Evolutionary conservation across 306 rosid species (phyloP), one percentile per base, ranked within the genome.

Genomic region (Casuarina glauca): DNA sequence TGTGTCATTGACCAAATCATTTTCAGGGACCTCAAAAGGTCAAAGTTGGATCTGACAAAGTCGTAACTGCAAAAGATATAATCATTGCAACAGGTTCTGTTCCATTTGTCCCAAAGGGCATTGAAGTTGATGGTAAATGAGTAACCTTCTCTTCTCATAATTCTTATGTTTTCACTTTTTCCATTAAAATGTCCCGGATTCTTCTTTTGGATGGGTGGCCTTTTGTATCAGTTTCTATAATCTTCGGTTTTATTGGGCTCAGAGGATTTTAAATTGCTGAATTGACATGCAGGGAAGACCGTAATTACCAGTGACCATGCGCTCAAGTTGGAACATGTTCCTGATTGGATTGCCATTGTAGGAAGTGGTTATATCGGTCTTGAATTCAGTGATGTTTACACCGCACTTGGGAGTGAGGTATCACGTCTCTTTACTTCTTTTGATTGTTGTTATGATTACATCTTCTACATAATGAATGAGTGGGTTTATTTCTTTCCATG

Each of bases 351-450:
- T 74, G 99, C 96, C 41, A 95, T 95, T 39, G 94, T 95, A 5
- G 99, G 99, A 76, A 95, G 99, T 87, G 99, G 99, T 70, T 95
- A 95, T 84, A 95, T 95, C 71, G 99, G 99, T 77, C 99, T 95
- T 54, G 99, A 95, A 81, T 95, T 95, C 89, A 95, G 99, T 81
- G 99, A 95, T 72, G 99, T 95, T 51, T 95, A 95, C 81, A 95
- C 99, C 0, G 99, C 99, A 54, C 97, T 95, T 72, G 99, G 99
- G 80, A 95, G 99, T 83, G 99, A 93, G 99, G 99, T 95, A 78
- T 71, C 49, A 69, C 78, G 44, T 82, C 35, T 76, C 50, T 50
- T 12, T 13, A 54, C 67, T 62, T 81, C 63, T 74, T 72, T 77
- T 76, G 26, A 17, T 32, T 39, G 69, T 6, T 82, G 71, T 66